A percentile compares a stretch with the other conserved stretches of the same genome.
These are phyloP conservation scores for Russula emetica DNA, from an alignment of 768 basidiomycete genomes.

Conservation along the genomic window DNA sequence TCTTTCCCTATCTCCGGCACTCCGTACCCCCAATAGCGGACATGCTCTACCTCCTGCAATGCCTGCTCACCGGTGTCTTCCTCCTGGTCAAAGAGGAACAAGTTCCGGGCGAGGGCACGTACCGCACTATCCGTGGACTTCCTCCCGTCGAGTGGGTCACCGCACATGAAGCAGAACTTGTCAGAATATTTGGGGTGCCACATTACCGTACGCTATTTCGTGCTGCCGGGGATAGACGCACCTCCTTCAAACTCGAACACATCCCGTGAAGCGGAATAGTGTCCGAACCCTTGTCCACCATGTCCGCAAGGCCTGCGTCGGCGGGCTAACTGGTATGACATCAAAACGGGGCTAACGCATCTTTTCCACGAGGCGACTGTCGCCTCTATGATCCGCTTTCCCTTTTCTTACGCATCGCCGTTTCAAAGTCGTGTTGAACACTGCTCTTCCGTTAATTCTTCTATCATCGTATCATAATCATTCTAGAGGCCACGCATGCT, in stretches of 20 bases:
- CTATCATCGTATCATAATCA: slow-evolving; percentile 14
- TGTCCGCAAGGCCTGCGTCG: slow-evolving; percentile 23
- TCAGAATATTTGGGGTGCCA: slow-evolving; percentile 67
- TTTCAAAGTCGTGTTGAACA: slow-evolving; percentile 16
- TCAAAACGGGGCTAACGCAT: slow-evolving; percentile 29
- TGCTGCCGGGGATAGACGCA: slow-evolving; percentile 66
- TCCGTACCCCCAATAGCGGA: slow-evolving; percentile 38
- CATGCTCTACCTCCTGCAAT: slow-evolving; percentile 40
- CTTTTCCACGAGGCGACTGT: slow-evolving; percentile 27
- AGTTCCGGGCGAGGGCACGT: slow-evolving; percentile 57
- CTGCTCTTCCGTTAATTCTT: slow-evolving; percentile 13
- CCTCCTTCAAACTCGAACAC: slow-evolving; percentile 72
- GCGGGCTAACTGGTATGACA: slow-evolving; percentile 26
- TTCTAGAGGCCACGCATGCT: slow-evolving; percentile 18
- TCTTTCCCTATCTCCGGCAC: slow-evolving; percentile 39
- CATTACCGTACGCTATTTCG: slow-evolving; percentile 70
- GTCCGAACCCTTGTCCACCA: slow-evolving; percentile 27
- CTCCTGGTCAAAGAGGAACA: slow-evolving; percentile 68
- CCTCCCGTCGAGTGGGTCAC: slow-evolving; percentile 76
- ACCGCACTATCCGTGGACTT: slow-evolving; percentile 71
- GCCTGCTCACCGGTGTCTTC: slow-evolving; percentile 42
- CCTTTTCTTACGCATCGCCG: slow-evolving; percentile 12
- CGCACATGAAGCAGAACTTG: slow-evolving; percentile 59
- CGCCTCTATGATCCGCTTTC: slow-evolving; percentile 19
- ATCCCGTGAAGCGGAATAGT: slow-evolving; percentile 31